phyloP scores from a whole-genome alignment of 768 basidiomycete species.

The Ramaria sp. region DNA sequence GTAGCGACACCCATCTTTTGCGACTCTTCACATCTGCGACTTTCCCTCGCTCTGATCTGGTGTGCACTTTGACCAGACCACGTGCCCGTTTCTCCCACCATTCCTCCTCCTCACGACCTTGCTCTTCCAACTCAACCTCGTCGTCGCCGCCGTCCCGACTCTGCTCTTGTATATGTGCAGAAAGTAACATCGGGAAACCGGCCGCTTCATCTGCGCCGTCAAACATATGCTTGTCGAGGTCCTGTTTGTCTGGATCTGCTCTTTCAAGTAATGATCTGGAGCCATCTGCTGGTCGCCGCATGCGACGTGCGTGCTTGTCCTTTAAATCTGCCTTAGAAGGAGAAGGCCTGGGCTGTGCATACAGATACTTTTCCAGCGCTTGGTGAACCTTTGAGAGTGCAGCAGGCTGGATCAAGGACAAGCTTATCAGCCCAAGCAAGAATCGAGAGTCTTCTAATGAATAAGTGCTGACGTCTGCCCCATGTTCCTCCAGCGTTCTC shows the following conservation, averaged over 20 bases:
- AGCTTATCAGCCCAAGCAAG: neutral
- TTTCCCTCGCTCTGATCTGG: neutral
- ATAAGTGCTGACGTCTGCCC: neutral
- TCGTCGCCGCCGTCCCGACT: neutral
- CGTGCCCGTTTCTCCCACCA: constrained; percentile 1
- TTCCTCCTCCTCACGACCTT: neutral
- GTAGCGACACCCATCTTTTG: neutral
- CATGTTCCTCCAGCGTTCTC: neutral
- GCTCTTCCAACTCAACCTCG: neutral
- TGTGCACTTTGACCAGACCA: neutral
- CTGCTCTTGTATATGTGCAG: neutral
- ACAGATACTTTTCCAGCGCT: neutral
- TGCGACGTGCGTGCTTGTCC: neutral
- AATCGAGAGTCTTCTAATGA: neutral
- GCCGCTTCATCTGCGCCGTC: neutral
- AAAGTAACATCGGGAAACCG: neutral
- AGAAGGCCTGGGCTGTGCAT: neutral
- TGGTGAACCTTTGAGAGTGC: neutral
- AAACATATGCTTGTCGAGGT: neutral
- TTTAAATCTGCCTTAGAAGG: neutral
- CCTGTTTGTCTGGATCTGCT: neutral
- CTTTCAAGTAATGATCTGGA: neutral
- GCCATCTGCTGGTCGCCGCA: too few relatives aligned
- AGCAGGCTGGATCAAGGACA: neutral
- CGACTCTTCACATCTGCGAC: neutral